Conservation (phyloP, 2,329 filamentous ascomycete genomes). For the Fusarium protoensiforme region DNA sequence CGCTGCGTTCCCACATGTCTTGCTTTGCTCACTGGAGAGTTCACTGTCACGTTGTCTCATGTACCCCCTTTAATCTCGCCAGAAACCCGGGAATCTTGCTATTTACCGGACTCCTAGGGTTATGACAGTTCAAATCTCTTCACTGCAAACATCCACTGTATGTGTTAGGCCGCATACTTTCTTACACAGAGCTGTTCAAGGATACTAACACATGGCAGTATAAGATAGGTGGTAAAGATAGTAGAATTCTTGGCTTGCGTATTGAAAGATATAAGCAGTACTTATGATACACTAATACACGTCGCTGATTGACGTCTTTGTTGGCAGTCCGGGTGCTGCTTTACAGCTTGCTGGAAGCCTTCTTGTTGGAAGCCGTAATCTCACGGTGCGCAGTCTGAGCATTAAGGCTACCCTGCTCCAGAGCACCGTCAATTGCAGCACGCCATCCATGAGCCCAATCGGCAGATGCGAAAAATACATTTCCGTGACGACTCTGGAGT, state of each 20-base stretch:
- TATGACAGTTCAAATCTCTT: neutral
- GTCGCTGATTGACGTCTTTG: neutral
- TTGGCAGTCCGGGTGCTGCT: too few relatives aligned
- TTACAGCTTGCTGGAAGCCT: neutral
- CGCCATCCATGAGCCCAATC: constrained; percentile 45
- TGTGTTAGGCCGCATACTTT: neutral
- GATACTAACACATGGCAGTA: neutral
- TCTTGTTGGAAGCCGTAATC: neutral
- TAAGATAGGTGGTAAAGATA: neutral
- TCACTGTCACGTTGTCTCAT: neutral
- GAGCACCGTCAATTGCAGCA: constrained; percentile 43
- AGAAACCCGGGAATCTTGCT: neutral
- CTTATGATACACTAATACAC: neutral
- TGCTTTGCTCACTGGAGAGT: neutral
- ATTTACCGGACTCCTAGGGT: too few relatives aligned
- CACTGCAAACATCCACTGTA: neutral
- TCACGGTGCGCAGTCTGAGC: constrained; percentile 6
- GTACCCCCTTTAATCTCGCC: neutral
- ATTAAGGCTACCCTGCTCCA: constrained; percentile 33
- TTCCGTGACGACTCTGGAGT: constrained; percentile 41
- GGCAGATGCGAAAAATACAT: constrained; percentile 40
- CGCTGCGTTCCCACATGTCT: too few relatives aligned
- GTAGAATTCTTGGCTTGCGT: neutral
- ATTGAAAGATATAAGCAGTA: neutral
- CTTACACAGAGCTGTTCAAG: neutral